Evolutionary conservation across 2,329 filamentous ascomycete species (phyloP), one percentile per base, ranked within the genome.

Genomic region (Alternaria postmessia): DNA sequence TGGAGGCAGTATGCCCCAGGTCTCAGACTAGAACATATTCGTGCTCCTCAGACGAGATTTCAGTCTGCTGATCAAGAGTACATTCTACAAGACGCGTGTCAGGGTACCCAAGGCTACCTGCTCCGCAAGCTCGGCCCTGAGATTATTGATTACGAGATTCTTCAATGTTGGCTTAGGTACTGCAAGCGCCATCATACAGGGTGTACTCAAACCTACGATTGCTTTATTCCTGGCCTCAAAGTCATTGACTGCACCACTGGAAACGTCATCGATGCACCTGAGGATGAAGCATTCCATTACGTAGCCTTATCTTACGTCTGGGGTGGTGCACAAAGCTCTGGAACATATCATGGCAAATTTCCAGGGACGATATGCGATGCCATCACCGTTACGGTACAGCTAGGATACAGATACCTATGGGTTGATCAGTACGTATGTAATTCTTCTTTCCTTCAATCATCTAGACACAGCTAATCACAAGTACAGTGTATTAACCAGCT

Each of bases 381-480:
- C 8, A 53, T 53, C 18, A 34, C 14, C 4, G 38, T 53, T 1
- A 32, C 38, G 4, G 1, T 34, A 3, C 7, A 14, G 1, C 1
- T 24, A 1, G 51, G 28, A 11, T 34, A 34, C 4, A 18, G 5
- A 18, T 43, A 53, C 24, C 51, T 53, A 0, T 43, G 38, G 51
- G 38, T 53, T 0, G 39, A 24, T 34, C 28, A 53, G 3, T 9
- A 22, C 3, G 51, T 53, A 43, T 8, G 51, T 14, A 14, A n/a
- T n/a, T n/a, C n/a, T n/a, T n/a, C n/a, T n/a, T 1, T n/a, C 4
- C 3, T 7, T 26, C 0, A 1, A 26, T 0, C 8, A 5, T 9
- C 7, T 4, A n/a, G 4, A n/a, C 5, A 9, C 2, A 2, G 7
- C n/a, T 48, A 16, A 34, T 0, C n/a, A 11, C 2, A 7, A 14